Evolutionary conservation across 139 green algal genomes (phyloP).

Genomic region (Auxenochlorella pyrenoidosa): DNA sequence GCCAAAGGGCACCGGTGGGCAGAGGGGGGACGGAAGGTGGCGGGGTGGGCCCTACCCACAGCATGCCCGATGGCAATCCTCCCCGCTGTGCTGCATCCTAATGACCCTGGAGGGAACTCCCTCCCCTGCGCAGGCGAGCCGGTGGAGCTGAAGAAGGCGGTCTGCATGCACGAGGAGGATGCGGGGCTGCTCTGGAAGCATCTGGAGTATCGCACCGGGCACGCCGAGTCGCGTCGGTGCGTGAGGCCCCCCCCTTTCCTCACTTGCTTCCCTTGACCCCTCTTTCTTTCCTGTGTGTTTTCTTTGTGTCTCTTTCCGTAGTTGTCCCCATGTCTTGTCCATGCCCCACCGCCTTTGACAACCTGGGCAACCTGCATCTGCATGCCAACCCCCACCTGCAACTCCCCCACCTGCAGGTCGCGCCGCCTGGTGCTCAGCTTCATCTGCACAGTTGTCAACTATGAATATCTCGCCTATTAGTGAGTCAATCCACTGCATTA

Average conservation of each 20-base stretch:
- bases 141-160: slow-evolving; percentile 75
- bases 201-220: slow-evolving; percentile 66
- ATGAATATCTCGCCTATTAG: slow-evolving; percentile 69
- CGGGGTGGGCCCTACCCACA: too few species aligned
- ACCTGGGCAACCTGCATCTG: too few species aligned
- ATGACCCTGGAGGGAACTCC: too few species aligned
- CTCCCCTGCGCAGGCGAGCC: slow-evolving; percentile 49
- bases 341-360: background rate
- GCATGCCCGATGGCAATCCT: too few species aligned
- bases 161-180: slow-evolving; percentile 94
- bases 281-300: background rate
- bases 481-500: background rate
- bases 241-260: background rate
- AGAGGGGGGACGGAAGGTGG: too few species aligned
- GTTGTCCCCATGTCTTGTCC: too few species aligned
- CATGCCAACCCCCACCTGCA: too few species aligned
- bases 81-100: too few species aligned
- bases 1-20: too few species aligned
- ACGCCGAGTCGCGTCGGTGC: slow-evolving; percentile 37
- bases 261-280: background rate
- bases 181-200: slow-evolving; percentile 91
- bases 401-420: slow-evolving; percentile 37
- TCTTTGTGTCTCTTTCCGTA: too few species aligned
- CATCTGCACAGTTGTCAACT: slow-evolving; percentile 82
- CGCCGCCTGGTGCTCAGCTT: slow-evolving; percentile 82